A percentile compares a stretch with the other conserved stretches of the same genome.
Evolutionary conservation across 192 early-diverging fungal species (phyloP).

Genomic region (Gigaspora rosea): DNA sequence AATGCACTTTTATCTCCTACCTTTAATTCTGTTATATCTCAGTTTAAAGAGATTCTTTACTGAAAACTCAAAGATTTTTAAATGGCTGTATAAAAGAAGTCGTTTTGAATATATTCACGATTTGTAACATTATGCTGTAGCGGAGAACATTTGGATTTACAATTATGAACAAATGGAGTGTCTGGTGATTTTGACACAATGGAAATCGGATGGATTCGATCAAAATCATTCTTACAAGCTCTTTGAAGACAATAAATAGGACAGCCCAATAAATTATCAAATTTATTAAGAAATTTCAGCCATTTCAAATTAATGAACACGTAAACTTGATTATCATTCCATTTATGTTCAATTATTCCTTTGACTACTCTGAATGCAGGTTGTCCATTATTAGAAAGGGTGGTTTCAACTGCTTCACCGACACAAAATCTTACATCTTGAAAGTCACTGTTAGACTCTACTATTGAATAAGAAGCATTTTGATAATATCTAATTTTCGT

Average conservation of each 20-base stretch:
- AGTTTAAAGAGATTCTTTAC: too few species aligned
- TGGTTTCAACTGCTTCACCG: neutral
- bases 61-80: neutral
- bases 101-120: neutral
- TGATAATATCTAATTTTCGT: neutral
- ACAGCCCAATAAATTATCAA: neutral
- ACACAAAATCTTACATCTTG: neutral
- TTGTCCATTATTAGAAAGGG: neutral
- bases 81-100: neutral
- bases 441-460: neutral
- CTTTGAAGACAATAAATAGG: neutral
- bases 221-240: neutral
- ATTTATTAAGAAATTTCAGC: neutral
- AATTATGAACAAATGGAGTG: neutral
- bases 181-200: too few species aligned
- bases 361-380: neutral
- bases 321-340: neutral
- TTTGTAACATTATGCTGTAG: neutral
- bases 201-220: neutral
- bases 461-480: slow-evolving; percentile 4
- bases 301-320: neutral
- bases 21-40: too few species aligned
- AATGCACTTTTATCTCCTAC: too few species aligned
- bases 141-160: neutral
- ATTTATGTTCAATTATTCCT: neutral